Percentiles rank a stretch among this genome's conserved stretches.
Evolutionary conservation across 768 basidiomycete species (phyloP).

Genomic region (Pulveroboletus sp.): DNA sequence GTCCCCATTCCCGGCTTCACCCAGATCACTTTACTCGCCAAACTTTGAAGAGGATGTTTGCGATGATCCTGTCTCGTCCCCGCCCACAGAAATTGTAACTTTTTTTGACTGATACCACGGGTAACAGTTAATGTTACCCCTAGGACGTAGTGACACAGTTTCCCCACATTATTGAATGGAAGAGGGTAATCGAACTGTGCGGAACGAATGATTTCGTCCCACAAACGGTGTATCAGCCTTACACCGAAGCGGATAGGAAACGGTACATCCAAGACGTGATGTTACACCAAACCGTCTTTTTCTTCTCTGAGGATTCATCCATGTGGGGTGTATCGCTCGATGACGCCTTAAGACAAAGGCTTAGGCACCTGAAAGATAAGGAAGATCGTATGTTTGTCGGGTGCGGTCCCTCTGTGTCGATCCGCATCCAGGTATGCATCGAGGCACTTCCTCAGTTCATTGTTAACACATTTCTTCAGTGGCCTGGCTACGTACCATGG

Average conservation of each 20-base stretch:
- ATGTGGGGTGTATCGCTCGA: constrained; percentile 60
- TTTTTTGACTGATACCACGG: not conserved
- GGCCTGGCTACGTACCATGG: constrained; percentile 78
- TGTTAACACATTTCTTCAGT: constrained; percentile 39
- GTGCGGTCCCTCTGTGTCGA: constrained; percentile 76
- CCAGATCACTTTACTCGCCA: constrained; percentile 7
- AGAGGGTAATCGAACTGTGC: constrained; percentile 14
- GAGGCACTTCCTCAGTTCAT: not conserved
- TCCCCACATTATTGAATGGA: constrained; percentile 30
- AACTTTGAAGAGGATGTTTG: not conserved
- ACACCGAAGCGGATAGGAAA: constrained; percentile 70
- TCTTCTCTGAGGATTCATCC: constrained; percentile 47
- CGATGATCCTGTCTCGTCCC: not conserved
- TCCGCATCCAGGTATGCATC: constrained; percentile 61
- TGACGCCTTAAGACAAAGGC: constrained; percentile 61
- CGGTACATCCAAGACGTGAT: constrained; percentile 72
- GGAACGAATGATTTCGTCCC: constrained; percentile 54
- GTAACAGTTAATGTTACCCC: not conserved
- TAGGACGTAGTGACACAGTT: constrained; percentile 23
- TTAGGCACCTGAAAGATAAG: constrained; percentile 50
- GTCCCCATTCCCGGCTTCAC: constrained; percentile 10
- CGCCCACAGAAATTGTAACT: constrained; percentile 12
- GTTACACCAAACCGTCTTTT: constrained; percentile 62
- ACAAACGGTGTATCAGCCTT: constrained; percentile 69
- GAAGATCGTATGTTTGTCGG: constrained; percentile 67